Conservation (phyloP, 176 grass and related monocot genomes). For the Leersia perrieri region DNA sequence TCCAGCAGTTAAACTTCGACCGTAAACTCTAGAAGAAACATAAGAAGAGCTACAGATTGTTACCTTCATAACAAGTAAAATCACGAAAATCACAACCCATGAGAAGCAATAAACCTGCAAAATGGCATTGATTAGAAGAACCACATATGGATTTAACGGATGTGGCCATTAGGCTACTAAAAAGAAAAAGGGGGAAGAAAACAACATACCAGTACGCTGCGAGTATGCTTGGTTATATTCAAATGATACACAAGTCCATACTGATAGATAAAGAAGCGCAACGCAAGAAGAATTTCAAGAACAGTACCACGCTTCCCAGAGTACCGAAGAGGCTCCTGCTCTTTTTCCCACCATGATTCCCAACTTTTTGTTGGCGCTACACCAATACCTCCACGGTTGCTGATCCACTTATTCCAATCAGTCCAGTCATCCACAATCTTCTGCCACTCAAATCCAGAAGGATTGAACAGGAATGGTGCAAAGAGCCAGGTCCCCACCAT, state of each 20-base stretch:
- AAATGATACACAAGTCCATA: constrained; percentile 98
- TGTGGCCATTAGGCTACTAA: neutral
- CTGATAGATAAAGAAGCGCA: constrained; percentile 95
- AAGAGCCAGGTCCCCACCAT: constrained; percentile 98
- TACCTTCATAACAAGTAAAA: constrained; percentile 92
- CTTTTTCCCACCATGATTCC: constrained; percentile 99
- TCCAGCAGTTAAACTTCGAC: neutral
- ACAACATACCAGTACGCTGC: constrained; percentile 80
- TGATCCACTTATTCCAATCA: constrained; percentile 99
- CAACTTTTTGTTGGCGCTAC: constrained; percentile 82
- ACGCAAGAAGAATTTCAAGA: constrained; percentile 76
- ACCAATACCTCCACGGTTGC: constrained; percentile 88
- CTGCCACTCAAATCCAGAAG: constrained; percentile 97
- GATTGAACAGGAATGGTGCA: constrained; percentile 92
- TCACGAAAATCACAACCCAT: constrained; percentile 82
- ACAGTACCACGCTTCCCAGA: constrained; percentile 86
- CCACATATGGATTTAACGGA: neutral
- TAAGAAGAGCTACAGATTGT: neutral
- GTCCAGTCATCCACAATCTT: constrained; percentile 98
- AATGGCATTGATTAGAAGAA: constrained; percentile 20
- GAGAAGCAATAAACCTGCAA: constrained; percentile 86
- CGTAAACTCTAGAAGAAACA: neutral
- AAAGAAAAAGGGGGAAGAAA: neutral
- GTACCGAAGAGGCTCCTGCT: constrained; percentile 83
- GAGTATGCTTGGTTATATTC: constrained; percentile 70